These are phyloP conservation scores for Neoscytalidium dimidiatum DNA, from an alignment of 2,329 filamentous ascomycete genomes.

Conservation along the genomic window DNA sequence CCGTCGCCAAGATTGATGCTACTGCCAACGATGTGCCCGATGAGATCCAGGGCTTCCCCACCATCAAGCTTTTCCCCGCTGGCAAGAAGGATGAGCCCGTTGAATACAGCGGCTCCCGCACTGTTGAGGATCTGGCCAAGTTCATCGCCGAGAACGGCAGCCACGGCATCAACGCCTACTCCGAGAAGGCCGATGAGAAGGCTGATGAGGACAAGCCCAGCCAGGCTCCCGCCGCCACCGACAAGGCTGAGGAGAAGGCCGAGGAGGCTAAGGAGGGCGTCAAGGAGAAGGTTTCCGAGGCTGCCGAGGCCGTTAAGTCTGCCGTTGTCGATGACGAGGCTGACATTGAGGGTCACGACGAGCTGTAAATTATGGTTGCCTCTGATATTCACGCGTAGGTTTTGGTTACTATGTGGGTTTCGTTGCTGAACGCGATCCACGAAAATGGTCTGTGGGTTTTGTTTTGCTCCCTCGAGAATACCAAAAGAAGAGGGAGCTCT, in stretches of 20 bases:
- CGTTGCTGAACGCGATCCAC: neutral
- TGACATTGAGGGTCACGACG: conserved; percentile 60
- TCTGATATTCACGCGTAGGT: neutral
- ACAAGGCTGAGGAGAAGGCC: conserved; percentile 30
- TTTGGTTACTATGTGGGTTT: neutral
- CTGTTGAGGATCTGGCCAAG: conserved; percentile 84
- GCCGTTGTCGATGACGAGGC: conserved; percentile 32
- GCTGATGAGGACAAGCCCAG: conserved; percentile 47
- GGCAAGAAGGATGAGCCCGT: conserved; percentile 82
- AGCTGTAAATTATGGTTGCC: conserved; percentile 62
- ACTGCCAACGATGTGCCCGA: conserved; percentile 96
- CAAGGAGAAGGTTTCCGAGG: conserved; percentile 34
- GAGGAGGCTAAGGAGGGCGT: conserved; percentile 41
- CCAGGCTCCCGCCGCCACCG: conserved; percentile 48
- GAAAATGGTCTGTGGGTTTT: conserved; percentile 2
- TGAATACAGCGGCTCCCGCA: conserved; percentile 85
- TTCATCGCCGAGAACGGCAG: conserved; percentile 97
- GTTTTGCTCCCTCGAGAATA: conserved; percentile 8
- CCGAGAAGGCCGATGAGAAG: conserved; percentile 59
- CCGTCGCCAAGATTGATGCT: conserved; percentile 88
- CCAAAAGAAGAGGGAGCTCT: neutral
- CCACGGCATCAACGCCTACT: conserved; percentile 71
- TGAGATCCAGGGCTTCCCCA: conserved; percentile 96
- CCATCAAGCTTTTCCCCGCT: conserved; percentile 96
- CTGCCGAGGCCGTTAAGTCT: conserved; percentile 37